Percentiles rank a stretch among this genome's conserved stretches.
phyloP scores from a whole-genome alignment of 2,329 filamentous ascomycete genomes.

The Fusarium fujikuroi region DNA sequence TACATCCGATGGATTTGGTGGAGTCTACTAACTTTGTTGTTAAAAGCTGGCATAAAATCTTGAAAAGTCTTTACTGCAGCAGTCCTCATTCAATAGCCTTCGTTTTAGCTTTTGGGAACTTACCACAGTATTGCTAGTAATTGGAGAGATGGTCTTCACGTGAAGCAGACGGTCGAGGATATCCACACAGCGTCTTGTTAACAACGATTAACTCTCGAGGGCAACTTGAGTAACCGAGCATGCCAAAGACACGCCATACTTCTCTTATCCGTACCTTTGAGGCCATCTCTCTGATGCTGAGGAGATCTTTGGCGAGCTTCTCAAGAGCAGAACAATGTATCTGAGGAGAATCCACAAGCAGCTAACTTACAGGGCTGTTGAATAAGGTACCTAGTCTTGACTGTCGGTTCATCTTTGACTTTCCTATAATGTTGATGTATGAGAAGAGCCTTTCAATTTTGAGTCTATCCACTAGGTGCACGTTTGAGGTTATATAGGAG shows the following conservation, averaged over 20 bases:
- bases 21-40: no score
- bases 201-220: neutral
- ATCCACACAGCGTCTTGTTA: neutral
- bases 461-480: neutral
- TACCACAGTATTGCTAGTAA: neutral
- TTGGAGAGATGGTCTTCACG: neutral
- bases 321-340: accelerated
- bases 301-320: accelerated
- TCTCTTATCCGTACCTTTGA: accelerated
- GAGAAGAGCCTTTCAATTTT: neutral
- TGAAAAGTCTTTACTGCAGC: neutral
- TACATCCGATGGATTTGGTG: neutral
- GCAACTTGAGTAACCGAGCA: neutral
- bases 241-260: accelerated
- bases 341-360: neutral
- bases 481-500: neutral
- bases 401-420: neutral
- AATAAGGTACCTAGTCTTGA: neutral
- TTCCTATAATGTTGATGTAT: accelerated
- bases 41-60: neutral
- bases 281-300: neutral
- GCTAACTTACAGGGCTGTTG: neutral
- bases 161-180: neutral
- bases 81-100: accelerated
- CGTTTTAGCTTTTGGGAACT: no score